Evolutionary conservation across 495 filamentous ascomycete genomes (phyloP).

Genomic region (Cryomyces antarcticus): DNA sequence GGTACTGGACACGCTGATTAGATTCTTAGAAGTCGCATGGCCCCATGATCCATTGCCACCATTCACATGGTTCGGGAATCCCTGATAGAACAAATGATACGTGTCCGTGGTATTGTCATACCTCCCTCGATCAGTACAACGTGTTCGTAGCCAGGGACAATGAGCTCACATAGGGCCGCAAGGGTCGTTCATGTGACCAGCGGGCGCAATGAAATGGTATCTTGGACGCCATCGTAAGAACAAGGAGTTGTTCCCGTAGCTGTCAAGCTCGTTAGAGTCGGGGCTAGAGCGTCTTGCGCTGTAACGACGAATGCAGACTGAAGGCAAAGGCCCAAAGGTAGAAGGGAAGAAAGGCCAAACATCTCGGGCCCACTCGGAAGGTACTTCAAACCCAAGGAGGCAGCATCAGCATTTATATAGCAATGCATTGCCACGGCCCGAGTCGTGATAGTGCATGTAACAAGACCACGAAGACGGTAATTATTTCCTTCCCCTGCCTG

Average conservation of each 20-base stretch:
- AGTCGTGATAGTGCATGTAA: too few species aligned
- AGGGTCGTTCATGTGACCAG: constrained; percentile 29
- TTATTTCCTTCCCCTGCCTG: too few species aligned
- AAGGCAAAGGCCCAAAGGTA: not conserved
- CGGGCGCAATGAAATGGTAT: constrained; percentile 30
- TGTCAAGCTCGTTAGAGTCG: not conserved
- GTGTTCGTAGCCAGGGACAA: not conserved
- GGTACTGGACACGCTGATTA: too few species aligned
- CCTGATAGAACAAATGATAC: constrained; percentile 22
- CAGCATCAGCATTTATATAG: too few species aligned
- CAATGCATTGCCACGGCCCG: too few species aligned
- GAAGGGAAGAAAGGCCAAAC: not conserved
- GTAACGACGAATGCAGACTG: not conserved
- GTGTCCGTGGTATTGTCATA: constrained; percentile 23
- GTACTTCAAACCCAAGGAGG: too few species aligned
- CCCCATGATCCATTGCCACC: constrained; percentile 27
- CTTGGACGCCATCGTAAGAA: constrained; percentile 27
- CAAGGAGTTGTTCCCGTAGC: constrained; percentile 16
- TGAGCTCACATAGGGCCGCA: not conserved
- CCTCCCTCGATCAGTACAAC: not conserved
- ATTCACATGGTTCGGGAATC: constrained; percentile 20
- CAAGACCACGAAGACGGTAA: too few species aligned
- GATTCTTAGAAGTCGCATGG: constrained; percentile 14
- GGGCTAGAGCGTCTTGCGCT: not conserved
- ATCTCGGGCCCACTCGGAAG: too few species aligned